phyloP scores from a whole-genome alignment of 768 basidiomycete species.

The Amanita pseudoporphyria region DNA sequence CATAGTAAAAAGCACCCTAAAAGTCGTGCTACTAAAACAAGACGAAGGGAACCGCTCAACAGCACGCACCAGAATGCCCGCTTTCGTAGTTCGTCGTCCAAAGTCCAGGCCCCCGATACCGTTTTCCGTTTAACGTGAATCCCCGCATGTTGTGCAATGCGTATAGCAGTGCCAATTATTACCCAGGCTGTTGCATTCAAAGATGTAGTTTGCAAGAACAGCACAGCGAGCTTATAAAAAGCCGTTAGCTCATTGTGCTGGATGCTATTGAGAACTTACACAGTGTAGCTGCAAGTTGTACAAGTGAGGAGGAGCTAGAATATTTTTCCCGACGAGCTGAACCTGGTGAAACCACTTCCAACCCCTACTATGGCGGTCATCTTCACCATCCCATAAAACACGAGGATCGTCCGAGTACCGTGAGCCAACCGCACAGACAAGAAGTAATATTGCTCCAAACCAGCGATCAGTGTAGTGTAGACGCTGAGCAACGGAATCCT shows the following conservation, averaged over 20 bases:
- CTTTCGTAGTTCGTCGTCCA: slow-evolving; percentile 69
- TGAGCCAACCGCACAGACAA: slow-evolving; percentile 65
- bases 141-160: slow-evolving; percentile 70
- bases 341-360: slow-evolving; percentile 65
- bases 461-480: slow-evolving; percentile 38
- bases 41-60: neutral
- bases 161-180: slow-evolving; percentile 59
- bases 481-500: slow-evolving; percentile 34
- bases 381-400: slow-evolving; percentile 31
- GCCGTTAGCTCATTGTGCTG: neutral
- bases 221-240: slow-evolving; percentile 33
- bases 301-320: slow-evolving; percentile 53
- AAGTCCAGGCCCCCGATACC: slow-evolving; percentile 23
- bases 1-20: slow-evolving; percentile 44
- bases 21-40: neutral
- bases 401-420: slow-evolving; percentile 49
- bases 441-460: slow-evolving; percentile 53
- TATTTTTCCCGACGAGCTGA: slow-evolving; percentile 48
- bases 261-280: slow-evolving; percentile 22
- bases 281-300: slow-evolving; percentile 68
- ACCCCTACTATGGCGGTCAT: slow-evolving; percentile 36
- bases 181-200: slow-evolving; percentile 61
- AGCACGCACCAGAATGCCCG: slow-evolving; percentile 48
- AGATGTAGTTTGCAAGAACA: slow-evolving; percentile 46
- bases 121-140: slow-evolving; percentile 42